Conservation (phyloP, 2,329 filamentous ascomycete genomes). For the Scedosporium apiospermum region DNA sequence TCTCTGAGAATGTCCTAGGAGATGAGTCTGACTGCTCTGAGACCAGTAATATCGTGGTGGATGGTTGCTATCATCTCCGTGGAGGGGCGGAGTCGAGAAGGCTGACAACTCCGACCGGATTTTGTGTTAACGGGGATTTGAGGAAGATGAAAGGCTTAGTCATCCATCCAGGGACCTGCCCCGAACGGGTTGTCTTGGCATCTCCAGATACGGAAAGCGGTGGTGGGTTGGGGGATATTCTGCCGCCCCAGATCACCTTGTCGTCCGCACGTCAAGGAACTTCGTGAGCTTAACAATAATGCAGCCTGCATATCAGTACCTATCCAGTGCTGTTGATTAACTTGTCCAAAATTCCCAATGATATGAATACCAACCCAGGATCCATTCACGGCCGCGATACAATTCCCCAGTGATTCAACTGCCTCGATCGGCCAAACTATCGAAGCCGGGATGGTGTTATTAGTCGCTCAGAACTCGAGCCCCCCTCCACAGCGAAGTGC, state of each 20-base stretch:
- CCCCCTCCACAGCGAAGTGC: constrained; percentile 6
- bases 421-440: background rate
- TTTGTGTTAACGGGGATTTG: no score
- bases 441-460: constrained; percentile 3
- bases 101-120: no score
- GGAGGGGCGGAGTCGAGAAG: no score
- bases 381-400: background rate
- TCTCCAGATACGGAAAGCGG: background rate
- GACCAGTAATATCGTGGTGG: no score
- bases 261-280: background rate
- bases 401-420: background rate
- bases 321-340: background rate
- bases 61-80: no score
- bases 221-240: background rate
- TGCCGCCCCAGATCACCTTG: background rate
- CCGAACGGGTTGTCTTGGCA: background rate
- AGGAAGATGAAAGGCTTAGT: background rate
- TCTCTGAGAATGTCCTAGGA: background rate
- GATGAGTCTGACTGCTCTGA: no score
- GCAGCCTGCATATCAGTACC: background rate
- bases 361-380: background rate
- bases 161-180: background rate
- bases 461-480: background rate
- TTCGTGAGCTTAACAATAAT: background rate
- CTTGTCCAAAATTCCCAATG: background rate